Percentiles rank a stretch among this genome's conserved stretches.
phyloP scores from a whole-genome alignment of 1,139 yeast genomes.

The Blastobotrys proliferans region DNA sequence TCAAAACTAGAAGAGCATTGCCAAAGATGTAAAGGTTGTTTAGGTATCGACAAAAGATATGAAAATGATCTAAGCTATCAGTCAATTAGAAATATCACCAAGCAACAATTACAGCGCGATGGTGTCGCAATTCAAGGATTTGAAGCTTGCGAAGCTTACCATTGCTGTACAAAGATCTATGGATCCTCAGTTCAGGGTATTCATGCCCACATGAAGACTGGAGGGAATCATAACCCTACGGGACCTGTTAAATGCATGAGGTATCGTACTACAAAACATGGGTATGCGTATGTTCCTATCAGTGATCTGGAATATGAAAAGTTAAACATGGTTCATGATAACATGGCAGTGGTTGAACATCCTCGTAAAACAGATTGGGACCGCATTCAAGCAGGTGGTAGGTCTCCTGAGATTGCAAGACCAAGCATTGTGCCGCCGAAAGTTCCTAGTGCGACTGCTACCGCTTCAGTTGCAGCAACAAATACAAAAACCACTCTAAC shows the following conservation, averaged over 20 bases:
- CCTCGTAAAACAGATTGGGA: slow-evolving; percentile 11
- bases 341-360: slow-evolving; percentile 8
- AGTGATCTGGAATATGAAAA: slow-evolving; percentile 12
- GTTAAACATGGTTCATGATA: slow-evolving; percentile 8
- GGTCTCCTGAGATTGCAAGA: too few relatives aligned
- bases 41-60: slow-evolving; percentile 7
- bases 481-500: not conserved
- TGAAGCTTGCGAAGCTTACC: slow-evolving; percentile 13
- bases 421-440: too few relatives aligned
- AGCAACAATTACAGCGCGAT: slow-evolving; percentile 12
- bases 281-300: slow-evolving; percentile 13
- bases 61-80: slow-evolving; percentile 7
- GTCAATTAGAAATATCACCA: slow-evolving; percentile 9
- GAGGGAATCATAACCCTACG: slow-evolving; percentile 7
- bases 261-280: slow-evolving; percentile 13
- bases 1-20: slow-evolving; percentile 11
- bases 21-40: slow-evolving; percentile 10
- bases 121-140: slow-evolving; percentile 14
- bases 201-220: slow-evolving; percentile 11
- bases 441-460: too few relatives aligned
- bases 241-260: slow-evolving; percentile 12
- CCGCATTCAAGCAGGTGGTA: slow-evolving; percentile 1
- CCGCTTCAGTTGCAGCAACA: not conserved
- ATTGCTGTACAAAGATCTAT: slow-evolving; percentile 12
- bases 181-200: slow-evolving; percentile 12